These are phyloP conservation scores for Penstemon davidsonii DNA, from an alignment of 257 asterid species.

Conservation along the genomic window DNA sequence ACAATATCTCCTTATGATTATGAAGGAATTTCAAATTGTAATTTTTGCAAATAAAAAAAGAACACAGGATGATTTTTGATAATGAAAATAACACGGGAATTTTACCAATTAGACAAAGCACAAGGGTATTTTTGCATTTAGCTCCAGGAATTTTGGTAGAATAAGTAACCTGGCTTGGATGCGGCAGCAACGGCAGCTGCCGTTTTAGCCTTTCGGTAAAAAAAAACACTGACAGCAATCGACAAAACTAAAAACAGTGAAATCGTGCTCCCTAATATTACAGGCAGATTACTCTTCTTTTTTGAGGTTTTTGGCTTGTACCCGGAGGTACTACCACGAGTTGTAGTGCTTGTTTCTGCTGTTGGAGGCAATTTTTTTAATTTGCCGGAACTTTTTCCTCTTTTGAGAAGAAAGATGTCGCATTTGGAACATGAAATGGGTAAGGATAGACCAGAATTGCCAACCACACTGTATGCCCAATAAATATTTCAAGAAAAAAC, in stretches of 20 bases:
- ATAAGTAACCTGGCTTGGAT: constrained; percentile 20
- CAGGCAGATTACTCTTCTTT: constrained; percentile 29
- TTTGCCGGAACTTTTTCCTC: too few relatives aligned
- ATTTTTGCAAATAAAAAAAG: too few relatives aligned
- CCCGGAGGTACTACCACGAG: background rate
- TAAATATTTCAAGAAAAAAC: too few relatives aligned
- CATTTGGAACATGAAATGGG: background rate
- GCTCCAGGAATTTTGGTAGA: background rate
- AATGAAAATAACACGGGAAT: too few relatives aligned
- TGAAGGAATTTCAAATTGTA: too few relatives aligned
- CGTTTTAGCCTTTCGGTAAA: constrained; percentile 32
- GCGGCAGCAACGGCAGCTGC: constrained; percentile 45
- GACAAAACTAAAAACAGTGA: constrained; percentile 22
- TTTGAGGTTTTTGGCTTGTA: background rate
- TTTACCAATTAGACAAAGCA: too few relatives aligned
- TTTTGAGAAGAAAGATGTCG: too few relatives aligned
- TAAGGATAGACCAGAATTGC: constrained; percentile 4
- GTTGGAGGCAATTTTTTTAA: constrained; percentile 9
- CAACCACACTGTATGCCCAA: background rate
- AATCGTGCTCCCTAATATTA: constrained; percentile 28
- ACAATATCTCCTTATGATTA: too few relatives aligned
- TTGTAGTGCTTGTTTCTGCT: background rate
- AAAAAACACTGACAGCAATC: constrained; percentile 32
- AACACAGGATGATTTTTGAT: too few relatives aligned
- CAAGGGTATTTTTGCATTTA: background rate